These are phyloP conservation scores for Paracamarosporium sp. DNA, from an alignment of 2,329 filamentous ascomycete species.

Conservation along the genomic window DNA sequence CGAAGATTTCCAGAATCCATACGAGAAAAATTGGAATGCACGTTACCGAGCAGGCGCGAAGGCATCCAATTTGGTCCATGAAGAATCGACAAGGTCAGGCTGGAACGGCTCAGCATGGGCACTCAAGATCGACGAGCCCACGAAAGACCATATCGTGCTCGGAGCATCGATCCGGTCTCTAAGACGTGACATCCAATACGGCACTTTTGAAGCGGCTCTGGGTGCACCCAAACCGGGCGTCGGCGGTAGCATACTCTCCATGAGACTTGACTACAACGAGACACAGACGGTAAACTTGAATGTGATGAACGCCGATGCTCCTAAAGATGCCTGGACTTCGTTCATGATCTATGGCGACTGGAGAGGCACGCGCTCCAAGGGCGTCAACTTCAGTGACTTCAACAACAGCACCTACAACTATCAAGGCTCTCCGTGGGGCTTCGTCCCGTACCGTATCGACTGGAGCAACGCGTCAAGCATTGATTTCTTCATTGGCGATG, in stretches of 20 bases:
- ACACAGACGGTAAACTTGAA: conserved; percentile 48
- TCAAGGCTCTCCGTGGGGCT: conserved; percentile 45
- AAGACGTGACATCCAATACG: conserved; percentile 53
- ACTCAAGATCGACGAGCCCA: conserved; percentile 35
- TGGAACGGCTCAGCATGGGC: conserved; percentile 28
- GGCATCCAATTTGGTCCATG: conserved; percentile 43
- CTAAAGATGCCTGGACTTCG: conserved; percentile 40
- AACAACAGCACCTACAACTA: conserved; percentile 27
- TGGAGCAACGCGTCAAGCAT: conserved; percentile 48
- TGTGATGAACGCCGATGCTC: conserved; percentile 50
- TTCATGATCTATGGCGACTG: conserved; percentile 41
- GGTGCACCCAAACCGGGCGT: conserved; percentile 41
- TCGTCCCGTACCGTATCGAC: conserved; percentile 51
- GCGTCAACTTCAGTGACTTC: conserved; percentile 47
- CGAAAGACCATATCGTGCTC: conserved; percentile 44
- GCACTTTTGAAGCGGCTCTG: conserved; percentile 50
- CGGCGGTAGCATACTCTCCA: conserved; percentile 50
- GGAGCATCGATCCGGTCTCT: conserved; percentile 49
- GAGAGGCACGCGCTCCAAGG: conserved; percentile 36
- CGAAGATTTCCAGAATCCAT: conserved; percentile 47
- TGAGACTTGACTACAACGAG: conserved; percentile 51
- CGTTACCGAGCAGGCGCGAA: conserved; percentile 48
- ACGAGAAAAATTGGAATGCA: conserved; percentile 52
- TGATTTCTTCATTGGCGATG: conserved; percentile 47
- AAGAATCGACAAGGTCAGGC: conserved; percentile 22